Percentiles rank a stretch among this genome's conserved stretches.
These are phyloP conservation scores for Xenoacremonium recifei DNA, from an alignment of 2,329 filamentous ascomycete species.

Conservation along the genomic window DNA sequence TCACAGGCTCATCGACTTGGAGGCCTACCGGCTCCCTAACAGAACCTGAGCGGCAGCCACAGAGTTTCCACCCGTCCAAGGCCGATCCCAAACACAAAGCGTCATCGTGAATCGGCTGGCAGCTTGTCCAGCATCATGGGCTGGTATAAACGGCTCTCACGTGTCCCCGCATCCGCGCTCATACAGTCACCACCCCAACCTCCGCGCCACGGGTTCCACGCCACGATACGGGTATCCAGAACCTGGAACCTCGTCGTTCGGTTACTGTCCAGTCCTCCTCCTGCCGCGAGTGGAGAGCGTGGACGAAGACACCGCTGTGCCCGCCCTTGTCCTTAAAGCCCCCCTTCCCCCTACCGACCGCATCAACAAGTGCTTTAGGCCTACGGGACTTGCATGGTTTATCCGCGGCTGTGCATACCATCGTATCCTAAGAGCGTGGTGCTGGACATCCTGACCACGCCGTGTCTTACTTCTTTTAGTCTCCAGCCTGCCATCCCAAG, in stretches of 20 bases:
- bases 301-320: too few relatives aligned
- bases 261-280: too few relatives aligned
- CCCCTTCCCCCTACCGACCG: too few relatives aligned
- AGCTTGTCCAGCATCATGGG: conserved; percentile 21
- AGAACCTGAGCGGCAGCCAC: background rate
- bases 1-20: too few relatives aligned
- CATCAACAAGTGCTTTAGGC: too few relatives aligned
- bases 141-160: conserved; percentile 20
- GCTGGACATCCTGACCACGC: conserved; percentile 22
- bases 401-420: conserved; percentile 26
- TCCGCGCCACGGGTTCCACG: conserved; percentile 21
- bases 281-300: too few relatives aligned
- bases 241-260: conserved; percentile 13
- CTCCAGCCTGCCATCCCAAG: conserved; percentile 17
- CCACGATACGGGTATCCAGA: conserved; percentile 23
- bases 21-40: too few relatives aligned
- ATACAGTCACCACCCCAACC: conserved; percentile 14
- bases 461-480: conserved; percentile 27
- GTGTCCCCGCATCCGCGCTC: conserved; percentile 29
- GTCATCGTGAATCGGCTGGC: conserved; percentile 21
- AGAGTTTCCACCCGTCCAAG: background rate
- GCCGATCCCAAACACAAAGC: conserved; percentile 10
- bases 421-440: too few relatives aligned
- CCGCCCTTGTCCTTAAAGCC: too few relatives aligned
- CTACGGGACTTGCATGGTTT: conserved; percentile 15